phyloP scores from a whole-genome alignment of 177 flowering plant species.

The Tripterygium wilfordii region DNA sequence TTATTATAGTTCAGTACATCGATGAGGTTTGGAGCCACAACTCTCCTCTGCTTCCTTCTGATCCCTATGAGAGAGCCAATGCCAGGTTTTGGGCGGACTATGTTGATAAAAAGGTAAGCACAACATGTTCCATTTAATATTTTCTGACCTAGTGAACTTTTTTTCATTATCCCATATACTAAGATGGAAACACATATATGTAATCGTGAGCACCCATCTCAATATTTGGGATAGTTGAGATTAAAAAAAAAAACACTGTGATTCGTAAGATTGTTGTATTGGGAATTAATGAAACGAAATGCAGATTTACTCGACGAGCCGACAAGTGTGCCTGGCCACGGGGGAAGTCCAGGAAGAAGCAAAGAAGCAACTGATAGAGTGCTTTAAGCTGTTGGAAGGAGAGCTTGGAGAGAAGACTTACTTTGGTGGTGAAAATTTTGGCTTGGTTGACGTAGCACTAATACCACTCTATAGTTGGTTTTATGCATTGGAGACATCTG shows the following conservation, averaged over 20 bases:
- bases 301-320: too few species aligned
- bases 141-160: too few species aligned
- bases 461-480: not conserved
- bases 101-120: not conserved
- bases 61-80: not conserved
- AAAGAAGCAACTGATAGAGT: not conserved
- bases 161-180: too few species aligned
- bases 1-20: not conserved
- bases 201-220: too few species aligned
- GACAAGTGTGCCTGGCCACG: not conserved
- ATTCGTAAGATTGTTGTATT: too few species aligned
- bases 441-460: not conserved
- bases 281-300: too few species aligned
- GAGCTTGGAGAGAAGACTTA: not conserved
- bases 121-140: not conserved
- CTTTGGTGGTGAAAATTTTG: not conserved
- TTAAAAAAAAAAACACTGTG: too few species aligned
- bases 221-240: too few species aligned
- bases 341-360: not conserved
- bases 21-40: not conserved
- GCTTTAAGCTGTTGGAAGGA: not conserved
- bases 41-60: not conserved
- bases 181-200: too few species aligned
- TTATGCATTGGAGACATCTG: not conserved
- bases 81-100: too few species aligned